Evolutionary conservation across 2,329 filamentous ascomycete genomes (phyloP).

Genomic region (Calonectria hawksworthii): DNA sequence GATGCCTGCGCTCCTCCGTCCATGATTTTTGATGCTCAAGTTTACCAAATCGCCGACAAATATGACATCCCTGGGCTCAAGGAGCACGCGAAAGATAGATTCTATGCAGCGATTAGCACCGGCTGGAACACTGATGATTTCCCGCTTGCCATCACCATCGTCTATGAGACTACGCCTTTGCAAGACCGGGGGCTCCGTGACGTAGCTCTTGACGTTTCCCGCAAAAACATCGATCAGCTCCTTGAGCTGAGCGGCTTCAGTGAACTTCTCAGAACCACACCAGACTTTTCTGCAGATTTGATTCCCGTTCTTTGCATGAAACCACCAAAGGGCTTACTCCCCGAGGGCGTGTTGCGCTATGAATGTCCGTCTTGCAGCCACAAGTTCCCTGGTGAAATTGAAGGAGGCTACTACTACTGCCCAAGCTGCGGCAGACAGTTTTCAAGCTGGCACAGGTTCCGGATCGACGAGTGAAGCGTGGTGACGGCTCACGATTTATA

Average conservation of each 20-base stretch:
- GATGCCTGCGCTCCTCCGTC: neutral
- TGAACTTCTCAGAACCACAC: neutral
- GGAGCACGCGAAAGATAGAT: neutral
- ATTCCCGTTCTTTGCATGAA: neutral
- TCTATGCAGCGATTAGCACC: neutral
- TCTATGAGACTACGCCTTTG: neutral
- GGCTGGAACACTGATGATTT: neutral
- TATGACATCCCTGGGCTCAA: neutral
- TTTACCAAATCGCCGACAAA: neutral
- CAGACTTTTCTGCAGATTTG: neutral
- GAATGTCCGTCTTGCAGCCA: neutral
- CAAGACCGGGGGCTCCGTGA: neutral
- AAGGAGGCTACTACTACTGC: neutral
- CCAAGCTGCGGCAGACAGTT: neutral
- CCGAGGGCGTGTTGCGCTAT: neutral
- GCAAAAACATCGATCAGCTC: neutral
- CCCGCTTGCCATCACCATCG: neutral
- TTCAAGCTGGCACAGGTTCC: neutral
- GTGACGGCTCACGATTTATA: neutral
- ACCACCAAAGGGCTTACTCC: neutral
- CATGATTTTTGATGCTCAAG: neutral
- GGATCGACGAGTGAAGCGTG: neutral
- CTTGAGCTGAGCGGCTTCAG: neutral
- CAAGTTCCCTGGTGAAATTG: neutral
- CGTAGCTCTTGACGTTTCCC: neutral